Evolutionary conservation across 1,284 basidiomycete species (phyloP).

Genomic region (Leccinum pachyderme): DNA sequence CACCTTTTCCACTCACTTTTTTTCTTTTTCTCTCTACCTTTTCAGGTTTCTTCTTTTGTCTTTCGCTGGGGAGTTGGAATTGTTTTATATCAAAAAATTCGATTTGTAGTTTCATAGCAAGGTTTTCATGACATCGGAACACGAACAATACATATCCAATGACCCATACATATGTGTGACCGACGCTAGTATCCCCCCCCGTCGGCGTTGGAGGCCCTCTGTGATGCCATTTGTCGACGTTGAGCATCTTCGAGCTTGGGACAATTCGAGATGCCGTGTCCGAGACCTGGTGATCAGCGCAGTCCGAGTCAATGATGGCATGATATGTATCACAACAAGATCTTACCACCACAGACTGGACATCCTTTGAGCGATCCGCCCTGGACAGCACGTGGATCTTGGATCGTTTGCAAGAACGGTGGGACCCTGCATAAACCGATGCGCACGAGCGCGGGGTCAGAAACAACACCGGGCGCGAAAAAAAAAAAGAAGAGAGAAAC

Average conservation of each 20-base stretch:
- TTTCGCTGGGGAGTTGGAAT: background rate
- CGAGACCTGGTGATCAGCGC: conserved; percentile 58
- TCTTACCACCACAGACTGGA: conserved; percentile 88
- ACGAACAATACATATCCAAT: background rate
- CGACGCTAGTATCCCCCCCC: conserved; percentile 45
- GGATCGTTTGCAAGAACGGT: conserved; percentile 89
- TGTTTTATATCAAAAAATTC: conserved; percentile 8
- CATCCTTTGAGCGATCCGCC: conserved; percentile 83
- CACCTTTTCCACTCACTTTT: background rate
- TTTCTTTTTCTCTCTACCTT: background rate
- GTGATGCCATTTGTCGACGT: conserved; percentile 43
- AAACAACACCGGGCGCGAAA: too few relatives aligned
- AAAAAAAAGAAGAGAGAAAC: conserved; percentile 16
- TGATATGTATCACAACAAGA: background rate
- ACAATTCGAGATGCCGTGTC: conserved; percentile 91
- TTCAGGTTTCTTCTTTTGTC: background rate
- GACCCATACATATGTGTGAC: too few relatives aligned
- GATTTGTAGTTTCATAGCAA: conserved; percentile 14
- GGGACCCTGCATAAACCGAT: conserved; percentile 63
- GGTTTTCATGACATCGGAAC: background rate
- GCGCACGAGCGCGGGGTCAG: background rate
- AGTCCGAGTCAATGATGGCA: background rate
- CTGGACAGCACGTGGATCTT: conserved; percentile 84
- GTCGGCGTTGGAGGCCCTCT: conserved; percentile 11
- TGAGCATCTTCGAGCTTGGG: conserved; percentile 96